Conservation (phyloP, 1,139 yeast species). For the Meyerozyma guilliermondii region DNA sequence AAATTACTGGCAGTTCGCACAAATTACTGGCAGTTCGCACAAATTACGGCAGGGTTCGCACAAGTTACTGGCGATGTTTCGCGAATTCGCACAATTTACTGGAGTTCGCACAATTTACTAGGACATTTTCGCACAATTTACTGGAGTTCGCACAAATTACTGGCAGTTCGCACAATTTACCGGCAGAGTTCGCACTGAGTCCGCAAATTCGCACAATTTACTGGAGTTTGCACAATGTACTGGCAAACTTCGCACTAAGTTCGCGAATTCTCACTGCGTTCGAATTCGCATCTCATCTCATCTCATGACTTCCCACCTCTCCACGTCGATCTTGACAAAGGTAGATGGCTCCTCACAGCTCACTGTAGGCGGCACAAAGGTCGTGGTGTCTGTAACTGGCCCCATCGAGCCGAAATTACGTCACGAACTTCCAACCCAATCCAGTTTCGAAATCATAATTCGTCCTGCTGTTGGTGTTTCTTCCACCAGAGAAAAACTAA, state of each 20-base stretch:
- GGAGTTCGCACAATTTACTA: no score
- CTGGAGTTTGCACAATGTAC: no score
- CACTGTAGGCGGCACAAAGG: slow-evolving; percentile 45
- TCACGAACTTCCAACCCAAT: slow-evolving; percentile 79
- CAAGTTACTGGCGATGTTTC: no score
- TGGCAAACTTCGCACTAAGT: background rate
- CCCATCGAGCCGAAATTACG: slow-evolving; percentile 83
- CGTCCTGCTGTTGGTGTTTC: slow-evolving; percentile 77
- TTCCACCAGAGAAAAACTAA: slow-evolving; percentile 67
- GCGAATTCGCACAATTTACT: no score
- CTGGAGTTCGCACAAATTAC: no score
- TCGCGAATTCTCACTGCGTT: background rate
- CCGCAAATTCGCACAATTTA: no score
- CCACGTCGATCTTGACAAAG: slow-evolving; percentile 37
- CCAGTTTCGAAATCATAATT: slow-evolving; percentile 75
- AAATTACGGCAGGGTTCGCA: no score
- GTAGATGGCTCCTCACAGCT: slow-evolving; percentile 82
- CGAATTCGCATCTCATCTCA: background rate
- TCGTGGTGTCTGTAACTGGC: slow-evolving; percentile 77
- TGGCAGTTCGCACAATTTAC: no score
- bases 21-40: background rate
- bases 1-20: no score
- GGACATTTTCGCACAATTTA: no score
- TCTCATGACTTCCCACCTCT: background rate
- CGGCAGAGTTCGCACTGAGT: background rate